These are phyloP conservation scores for Tetrahymena malaccensis DNA, from an alignment of 73 alveolate species.

Conservation along the genomic window DNA sequence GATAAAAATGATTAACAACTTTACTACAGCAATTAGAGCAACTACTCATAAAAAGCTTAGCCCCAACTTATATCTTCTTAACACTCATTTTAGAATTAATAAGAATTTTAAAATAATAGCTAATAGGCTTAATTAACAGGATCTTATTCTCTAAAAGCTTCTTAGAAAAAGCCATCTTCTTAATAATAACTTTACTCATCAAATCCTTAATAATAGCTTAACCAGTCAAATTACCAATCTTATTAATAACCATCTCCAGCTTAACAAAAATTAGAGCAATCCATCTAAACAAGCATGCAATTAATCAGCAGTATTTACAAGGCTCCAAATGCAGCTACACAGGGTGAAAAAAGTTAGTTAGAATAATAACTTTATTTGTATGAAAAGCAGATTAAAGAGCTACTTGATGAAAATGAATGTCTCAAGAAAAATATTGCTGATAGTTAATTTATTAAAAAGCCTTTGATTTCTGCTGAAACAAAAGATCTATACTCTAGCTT, in stretches of 20 bases:
- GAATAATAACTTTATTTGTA: not conserved
- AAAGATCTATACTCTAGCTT: not conserved
- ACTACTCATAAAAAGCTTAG: not conserved
- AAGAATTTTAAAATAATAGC: not conserved
- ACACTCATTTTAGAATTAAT: not conserved
- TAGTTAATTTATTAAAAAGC: not conserved
- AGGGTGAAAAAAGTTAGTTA: not conserved
- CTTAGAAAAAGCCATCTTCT: not conserved
- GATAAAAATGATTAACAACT: not conserved
- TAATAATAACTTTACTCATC: not conserved
- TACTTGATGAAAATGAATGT: not conserved
- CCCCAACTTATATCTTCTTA: not conserved
- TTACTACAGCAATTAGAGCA: not conserved
- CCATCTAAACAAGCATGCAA: not conserved
- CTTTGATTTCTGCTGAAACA: not conserved
- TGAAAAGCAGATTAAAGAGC: not conserved
- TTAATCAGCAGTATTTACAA: not conserved
- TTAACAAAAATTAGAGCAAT: not conserved
- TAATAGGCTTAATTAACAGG: not conserved
- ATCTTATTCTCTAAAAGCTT: not conserved
- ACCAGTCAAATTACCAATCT: not conserved
- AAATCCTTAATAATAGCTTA: not conserved
- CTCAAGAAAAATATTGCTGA: not conserved
- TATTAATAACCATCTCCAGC: not conserved
- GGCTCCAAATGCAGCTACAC: not conserved